phyloP scores from a whole-genome alignment of 352 stramenopile species.

The Phytophthora pseudosyringae region DNA sequence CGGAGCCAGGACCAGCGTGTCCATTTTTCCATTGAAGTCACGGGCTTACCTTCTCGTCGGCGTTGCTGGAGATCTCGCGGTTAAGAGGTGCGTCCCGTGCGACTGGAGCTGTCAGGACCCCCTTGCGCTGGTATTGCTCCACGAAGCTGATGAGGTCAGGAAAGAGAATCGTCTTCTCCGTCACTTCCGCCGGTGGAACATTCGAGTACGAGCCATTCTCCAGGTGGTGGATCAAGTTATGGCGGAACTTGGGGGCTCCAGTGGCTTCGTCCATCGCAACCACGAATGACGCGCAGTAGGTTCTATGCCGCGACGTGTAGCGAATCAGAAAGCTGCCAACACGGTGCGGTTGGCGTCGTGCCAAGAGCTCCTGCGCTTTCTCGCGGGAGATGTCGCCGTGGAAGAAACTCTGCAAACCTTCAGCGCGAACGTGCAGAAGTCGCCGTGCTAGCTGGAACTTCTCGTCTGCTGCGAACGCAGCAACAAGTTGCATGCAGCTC shows the following conservation, averaged over 20 bases:
- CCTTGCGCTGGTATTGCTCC: conserved; percentile 76
- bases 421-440: conserved; percentile 55
- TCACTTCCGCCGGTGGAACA: conserved; percentile 60
- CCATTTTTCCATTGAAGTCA: no score
- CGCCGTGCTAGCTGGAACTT: conserved; percentile 72
- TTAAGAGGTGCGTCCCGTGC: conserved; percentile 56
- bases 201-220: conserved; percentile 68
- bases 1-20: no score
- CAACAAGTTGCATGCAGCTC: conserved; percentile 62
- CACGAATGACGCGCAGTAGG: conserved; percentile 80
- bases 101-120: conserved; percentile 59
- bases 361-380: conserved; percentile 53
- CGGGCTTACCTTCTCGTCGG: conserved; percentile 9
- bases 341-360: conserved; percentile 32
- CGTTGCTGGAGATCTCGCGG: conserved; percentile 56
- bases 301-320: conserved; percentile 67
- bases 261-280: conserved; percentile 46
- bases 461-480: conserved; percentile 62
- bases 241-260: conserved; percentile 48
- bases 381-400: conserved; percentile 75
- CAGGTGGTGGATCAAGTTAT: conserved; percentile 81
- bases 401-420: conserved; percentile 80
- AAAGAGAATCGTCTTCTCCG: conserved; percentile 55
- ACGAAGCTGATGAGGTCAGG: conserved; percentile 81
- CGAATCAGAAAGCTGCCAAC: conserved; percentile 74